These are phyloP conservation scores for Aspergillus uvarum DNA, from an alignment of 2,329 filamentous ascomycete species.

Conservation along the genomic window DNA sequence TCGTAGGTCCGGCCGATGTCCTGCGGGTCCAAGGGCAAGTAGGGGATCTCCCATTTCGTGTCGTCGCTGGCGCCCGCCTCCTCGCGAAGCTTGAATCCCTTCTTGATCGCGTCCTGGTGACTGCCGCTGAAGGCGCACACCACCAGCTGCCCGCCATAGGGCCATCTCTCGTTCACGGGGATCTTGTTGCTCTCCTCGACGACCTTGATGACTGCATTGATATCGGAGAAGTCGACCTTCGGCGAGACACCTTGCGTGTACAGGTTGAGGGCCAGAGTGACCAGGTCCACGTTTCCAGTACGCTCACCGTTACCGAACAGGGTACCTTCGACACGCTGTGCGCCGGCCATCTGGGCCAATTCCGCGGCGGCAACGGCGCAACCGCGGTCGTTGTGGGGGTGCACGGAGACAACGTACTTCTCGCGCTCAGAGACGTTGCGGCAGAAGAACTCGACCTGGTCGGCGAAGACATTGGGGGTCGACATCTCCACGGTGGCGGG, in stretches of 20 bases:
- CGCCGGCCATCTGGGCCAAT: slow-evolving; percentile 92
- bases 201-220: slow-evolving; percentile 79
- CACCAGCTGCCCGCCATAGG: slow-evolving; percentile 89
- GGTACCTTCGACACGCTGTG: slow-evolving; percentile 89
- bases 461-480: slow-evolving; percentile 92
- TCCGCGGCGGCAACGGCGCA: slow-evolving; percentile 88
- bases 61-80: slow-evolving; percentile 59
- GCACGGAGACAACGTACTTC: slow-evolving; percentile 83
- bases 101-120: slow-evolving; percentile 96
- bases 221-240: slow-evolving; percentile 86
- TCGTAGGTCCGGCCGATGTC: slow-evolving; percentile 98
- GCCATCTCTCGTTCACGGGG: slow-evolving; percentile 82
- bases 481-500: slow-evolving; percentile 94
- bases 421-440: slow-evolving; percentile 78
- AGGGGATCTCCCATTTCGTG: slow-evolving; percentile 79
- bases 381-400: slow-evolving; percentile 92
- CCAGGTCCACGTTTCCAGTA: slow-evolving; percentile 92
- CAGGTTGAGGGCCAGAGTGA: slow-evolving; percentile 87
- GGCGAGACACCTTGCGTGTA: slow-evolving; percentile 91
- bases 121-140: slow-evolving; percentile 88
- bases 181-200: slow-evolving; percentile 96
- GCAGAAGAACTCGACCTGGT: slow-evolving; percentile 96
- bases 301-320: slow-evolving; percentile 93
- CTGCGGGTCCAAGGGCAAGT: slow-evolving; percentile 86
- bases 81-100: slow-evolving; percentile 70